Evolutionary conservation across 169 alveolate species (phyloP).

Genomic region (Plasmodium ovale): DNA sequence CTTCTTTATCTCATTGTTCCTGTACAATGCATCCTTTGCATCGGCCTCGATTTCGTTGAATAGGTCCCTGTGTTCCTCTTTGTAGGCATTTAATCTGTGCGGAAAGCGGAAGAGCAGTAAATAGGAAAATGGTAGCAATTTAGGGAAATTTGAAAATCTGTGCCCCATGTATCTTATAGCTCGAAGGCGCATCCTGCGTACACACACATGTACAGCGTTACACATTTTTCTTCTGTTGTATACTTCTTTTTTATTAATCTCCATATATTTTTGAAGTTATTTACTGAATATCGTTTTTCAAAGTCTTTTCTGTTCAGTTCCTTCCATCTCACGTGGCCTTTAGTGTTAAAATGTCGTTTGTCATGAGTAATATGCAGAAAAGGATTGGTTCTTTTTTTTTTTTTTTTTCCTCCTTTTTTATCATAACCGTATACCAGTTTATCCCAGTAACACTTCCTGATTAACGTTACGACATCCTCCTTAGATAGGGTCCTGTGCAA

Average conservation of each 20-base stretch:
- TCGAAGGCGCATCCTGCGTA: too few species aligned
- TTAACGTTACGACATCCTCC: constrained; percentile 26
- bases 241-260: constrained; percentile 53
- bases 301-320: constrained; percentile 33
- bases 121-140: background rate
- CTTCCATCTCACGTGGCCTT: constrained; percentile 66
- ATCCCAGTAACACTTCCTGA: constrained; percentile 52
- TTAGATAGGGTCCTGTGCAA: constrained; percentile 11
- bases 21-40: constrained; percentile 11
- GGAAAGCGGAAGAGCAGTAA: background rate
- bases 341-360: background rate
- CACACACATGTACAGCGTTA: background rate
- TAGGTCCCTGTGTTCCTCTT: background rate
- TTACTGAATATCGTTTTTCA: constrained; percentile 12
- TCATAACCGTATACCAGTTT: constrained; percentile 58
- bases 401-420: background rate
- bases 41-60: constrained; percentile 16
- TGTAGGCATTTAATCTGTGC: constrained; percentile 14
- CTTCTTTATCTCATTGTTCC: constrained; percentile 1
- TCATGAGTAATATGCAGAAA: background rate
- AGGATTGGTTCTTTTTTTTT: background rate
- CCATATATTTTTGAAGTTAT: constrained; percentile 60
- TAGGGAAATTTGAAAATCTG: too few species aligned
- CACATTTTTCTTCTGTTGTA: background rate
- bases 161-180: too few species aligned